Conservation (phyloP, 163 green algal genomes). For the Scenedesmus sp. region DNA sequence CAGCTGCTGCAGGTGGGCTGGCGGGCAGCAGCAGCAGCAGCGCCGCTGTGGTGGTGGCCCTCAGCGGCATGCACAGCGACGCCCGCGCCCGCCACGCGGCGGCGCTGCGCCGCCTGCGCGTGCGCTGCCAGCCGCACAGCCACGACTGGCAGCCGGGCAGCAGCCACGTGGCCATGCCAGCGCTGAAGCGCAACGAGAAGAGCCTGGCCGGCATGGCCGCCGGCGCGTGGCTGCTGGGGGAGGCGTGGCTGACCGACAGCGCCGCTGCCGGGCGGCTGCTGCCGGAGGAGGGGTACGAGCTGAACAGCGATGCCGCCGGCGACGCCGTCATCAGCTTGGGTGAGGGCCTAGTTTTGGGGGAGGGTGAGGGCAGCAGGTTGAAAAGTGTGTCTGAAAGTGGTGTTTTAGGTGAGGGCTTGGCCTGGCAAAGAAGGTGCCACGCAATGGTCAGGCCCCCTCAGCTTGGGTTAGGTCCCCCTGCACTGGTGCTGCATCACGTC, state of each 20-base stretch:
- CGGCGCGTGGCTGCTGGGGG: slow-evolving; percentile 51
- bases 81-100: slow-evolving; percentile 30
- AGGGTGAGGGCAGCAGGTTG: too few species aligned
- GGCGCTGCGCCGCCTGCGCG: slow-evolving; percentile 41
- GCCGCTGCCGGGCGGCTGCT: slow-evolving; percentile 49
- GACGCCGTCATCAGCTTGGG: slow-evolving; percentile 17
- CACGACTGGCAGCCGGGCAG: slow-evolving; percentile 60
- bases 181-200: slow-evolving; percentile 63
- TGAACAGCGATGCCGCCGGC: slow-evolving; percentile 15
- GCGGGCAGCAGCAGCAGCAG: slow-evolving; percentile 28
- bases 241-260: slow-evolving; percentile 46
- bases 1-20: background rate
- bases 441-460: too few species aligned
- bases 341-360: too few species aligned
- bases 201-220: slow-evolving; percentile 64
- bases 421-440: too few species aligned
- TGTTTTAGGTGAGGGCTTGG: too few species aligned
- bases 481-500: too few species aligned
- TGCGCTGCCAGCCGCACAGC: slow-evolving; percentile 41
- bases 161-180: slow-evolving; percentile 65
- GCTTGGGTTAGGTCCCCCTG: too few species aligned
- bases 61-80: slow-evolving; percentile 65
- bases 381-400: too few species aligned
- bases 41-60: slow-evolving; percentile 21
- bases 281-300: slow-evolving; percentile 51